These are phyloP conservation scores for Hygrophoropsis aurantiaca DNA, from an alignment of 768 basidiomycete genomes.

Conservation along the genomic window DNA sequence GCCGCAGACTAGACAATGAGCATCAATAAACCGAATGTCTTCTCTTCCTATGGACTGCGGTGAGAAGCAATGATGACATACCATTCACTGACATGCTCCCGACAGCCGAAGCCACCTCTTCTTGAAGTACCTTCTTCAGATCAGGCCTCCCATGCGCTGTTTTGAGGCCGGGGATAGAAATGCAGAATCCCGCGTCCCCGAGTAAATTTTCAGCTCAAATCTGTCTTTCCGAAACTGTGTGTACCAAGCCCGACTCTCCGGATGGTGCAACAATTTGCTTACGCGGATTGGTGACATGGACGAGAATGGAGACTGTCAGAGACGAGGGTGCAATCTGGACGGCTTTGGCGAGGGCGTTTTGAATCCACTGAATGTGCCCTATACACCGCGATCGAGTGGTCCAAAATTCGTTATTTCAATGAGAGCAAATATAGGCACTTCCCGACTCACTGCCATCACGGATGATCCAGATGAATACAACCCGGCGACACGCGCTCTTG, in stretches of 20 bases:
- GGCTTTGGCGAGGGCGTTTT: constrained; percentile 34
- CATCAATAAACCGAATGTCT: not conserved
- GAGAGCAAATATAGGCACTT: not conserved
- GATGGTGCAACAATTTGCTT: not conserved
- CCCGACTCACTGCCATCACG: constrained; percentile 41
- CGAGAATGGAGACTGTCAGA: constrained; percentile 36
- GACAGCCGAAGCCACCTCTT: constrained; percentile 33
- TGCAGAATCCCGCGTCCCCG: constrained; percentile 4
- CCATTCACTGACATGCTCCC: constrained; percentile 51
- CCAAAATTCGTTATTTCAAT: not conserved
- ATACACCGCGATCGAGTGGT: not conserved
- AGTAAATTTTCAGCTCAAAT: not conserved
- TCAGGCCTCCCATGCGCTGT: constrained; percentile 44
- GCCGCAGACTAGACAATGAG: constrained; percentile 45
- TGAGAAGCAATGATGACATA: constrained; percentile 20
- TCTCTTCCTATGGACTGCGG: no score
- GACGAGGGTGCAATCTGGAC: constrained; percentile 26
- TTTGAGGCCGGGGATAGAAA: constrained; percentile 22
- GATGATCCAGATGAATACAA: constrained; percentile 54
- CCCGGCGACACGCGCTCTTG: constrained; percentile 27
- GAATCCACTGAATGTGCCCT: constrained; percentile 49
- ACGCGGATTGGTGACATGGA: constrained; percentile 39
- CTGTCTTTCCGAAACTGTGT: not conserved
- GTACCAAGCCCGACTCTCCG: not conserved
- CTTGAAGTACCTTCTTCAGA: constrained; percentile 32